Percentiles rank a stretch among this genome's conserved stretches.
These are phyloP conservation scores for Celoporthe dispersa DNA, from an alignment of 2,329 filamentous ascomycete species.

Conservation along the genomic window DNA sequence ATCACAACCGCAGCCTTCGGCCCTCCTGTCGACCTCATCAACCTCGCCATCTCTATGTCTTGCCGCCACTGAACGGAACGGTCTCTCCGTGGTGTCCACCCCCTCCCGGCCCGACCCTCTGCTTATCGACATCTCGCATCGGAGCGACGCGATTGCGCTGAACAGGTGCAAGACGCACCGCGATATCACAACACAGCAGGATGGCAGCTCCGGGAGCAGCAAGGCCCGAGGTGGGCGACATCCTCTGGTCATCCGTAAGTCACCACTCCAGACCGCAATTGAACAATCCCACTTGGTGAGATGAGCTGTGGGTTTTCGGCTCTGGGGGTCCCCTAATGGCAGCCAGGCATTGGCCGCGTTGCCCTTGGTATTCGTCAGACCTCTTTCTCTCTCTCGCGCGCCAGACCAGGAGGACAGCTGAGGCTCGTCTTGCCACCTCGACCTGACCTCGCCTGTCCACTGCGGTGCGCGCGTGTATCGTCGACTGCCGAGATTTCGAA, in stretches of 20 bases:
- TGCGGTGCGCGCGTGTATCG: conserved; percentile 18
- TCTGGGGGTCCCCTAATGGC: conserved; percentile 19
- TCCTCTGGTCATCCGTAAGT: conserved; percentile 75
- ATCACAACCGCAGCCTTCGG: background rate
- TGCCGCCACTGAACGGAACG: conserved; percentile 27
- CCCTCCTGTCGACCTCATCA: conserved; percentile 13
- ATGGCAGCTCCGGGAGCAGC: conserved; percentile 42
- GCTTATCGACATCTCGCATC: background rate
- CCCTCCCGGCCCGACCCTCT: conserved; percentile 17
- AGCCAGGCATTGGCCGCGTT: conserved; percentile 25
- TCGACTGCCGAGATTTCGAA: conserved; percentile 22
- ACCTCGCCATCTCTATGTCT: conserved; percentile 27
- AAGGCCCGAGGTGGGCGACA: conserved; percentile 67
- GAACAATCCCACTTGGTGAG: conserved; percentile 26
- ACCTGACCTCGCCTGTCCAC: conserved; percentile 1
- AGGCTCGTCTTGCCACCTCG: background rate
- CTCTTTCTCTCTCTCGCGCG: background rate
- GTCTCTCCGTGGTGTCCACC: conserved; percentile 23
- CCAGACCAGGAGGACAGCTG: background rate
- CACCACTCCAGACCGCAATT: conserved; percentile 13
- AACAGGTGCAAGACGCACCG: conserved; percentile 10
- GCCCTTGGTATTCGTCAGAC: conserved; percentile 7
- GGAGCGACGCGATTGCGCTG: conserved; percentile 6
- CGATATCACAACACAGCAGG: conserved; percentile 28
- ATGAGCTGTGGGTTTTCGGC: conserved; percentile 31